Evolutionary conservation across 1,284 basidiomycete species (phyloP).

Genomic region (Ustilago esculenta): DNA sequence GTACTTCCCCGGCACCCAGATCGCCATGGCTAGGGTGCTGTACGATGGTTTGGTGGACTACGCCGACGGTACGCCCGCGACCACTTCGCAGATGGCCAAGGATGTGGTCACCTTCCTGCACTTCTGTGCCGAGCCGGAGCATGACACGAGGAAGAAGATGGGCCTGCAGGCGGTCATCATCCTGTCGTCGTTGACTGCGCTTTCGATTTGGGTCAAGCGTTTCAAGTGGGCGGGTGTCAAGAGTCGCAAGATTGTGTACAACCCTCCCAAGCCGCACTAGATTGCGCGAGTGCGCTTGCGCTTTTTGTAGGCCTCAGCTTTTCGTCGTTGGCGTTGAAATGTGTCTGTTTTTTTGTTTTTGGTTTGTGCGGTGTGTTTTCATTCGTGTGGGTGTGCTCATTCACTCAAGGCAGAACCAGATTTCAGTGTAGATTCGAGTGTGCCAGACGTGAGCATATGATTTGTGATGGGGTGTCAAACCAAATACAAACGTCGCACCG

Average conservation of each 20-base stretch:
- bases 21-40: constrained; percentile 96
- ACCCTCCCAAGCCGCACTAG: constrained; percentile 52
- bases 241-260: constrained; percentile 61
- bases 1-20: constrained; percentile 73
- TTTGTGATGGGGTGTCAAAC: too few relatives aligned
- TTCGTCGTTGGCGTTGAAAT: too few relatives aligned
- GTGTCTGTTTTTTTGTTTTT: background rate
- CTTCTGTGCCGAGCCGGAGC: constrained; percentile 84
- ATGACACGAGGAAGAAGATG: constrained; percentile 95
- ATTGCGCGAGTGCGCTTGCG: too few relatives aligned
- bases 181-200: constrained; percentile 52
- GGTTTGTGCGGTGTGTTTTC: too few relatives aligned
- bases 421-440: too few relatives aligned
- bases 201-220: constrained; percentile 60
- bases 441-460: too few relatives aligned
- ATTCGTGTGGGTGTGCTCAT: too few relatives aligned
- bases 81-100: constrained; percentile 99
- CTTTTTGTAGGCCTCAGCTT: too few relatives aligned
- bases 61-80: constrained; percentile 83
- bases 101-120: constrained; percentile 91
- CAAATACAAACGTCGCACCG: too few relatives aligned
- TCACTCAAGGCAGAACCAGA: too few relatives aligned
- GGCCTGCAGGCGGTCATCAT: constrained; percentile 73
- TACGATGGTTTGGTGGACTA: constrained; percentile 76
- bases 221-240: constrained; percentile 64